A percentile compares a stretch with the other conserved stretches of the same genome.
Conservation (phyloP, 2,329 filamentous ascomycete species). For the Fusarium sp. region DNA sequence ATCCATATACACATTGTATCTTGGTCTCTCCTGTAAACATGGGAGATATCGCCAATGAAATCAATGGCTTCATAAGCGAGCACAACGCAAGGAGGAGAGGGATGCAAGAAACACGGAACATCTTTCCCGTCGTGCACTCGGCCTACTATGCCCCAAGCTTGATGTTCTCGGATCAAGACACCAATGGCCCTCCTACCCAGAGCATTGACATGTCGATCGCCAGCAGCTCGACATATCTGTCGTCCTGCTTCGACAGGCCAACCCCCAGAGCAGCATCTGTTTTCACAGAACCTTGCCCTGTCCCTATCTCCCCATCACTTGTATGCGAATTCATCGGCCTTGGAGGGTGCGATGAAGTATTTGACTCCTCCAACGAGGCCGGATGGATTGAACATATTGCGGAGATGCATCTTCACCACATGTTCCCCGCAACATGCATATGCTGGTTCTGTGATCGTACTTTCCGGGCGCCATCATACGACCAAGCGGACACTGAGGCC, state of each 20-base stretch:
- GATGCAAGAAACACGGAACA: constrained; percentile 3
- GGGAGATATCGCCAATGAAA: constrained; percentile 27
- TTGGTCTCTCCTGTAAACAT: constrained; percentile 4
- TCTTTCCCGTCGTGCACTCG: constrained; percentile 2
- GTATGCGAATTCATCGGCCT: constrained; percentile 61
- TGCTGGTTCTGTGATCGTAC: constrained; percentile 67
- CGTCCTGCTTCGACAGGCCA: constrained; percentile 28
- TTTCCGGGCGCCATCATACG: constrained; percentile 48
- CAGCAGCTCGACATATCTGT: constrained; percentile 29
- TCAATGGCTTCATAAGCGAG: constrained; percentile 35
- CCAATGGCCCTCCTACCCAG: constrained; percentile 2
- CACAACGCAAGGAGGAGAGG: constrained; percentile 26
- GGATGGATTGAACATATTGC: constrained; percentile 63
- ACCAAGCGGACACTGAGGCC: constrained; percentile 15
- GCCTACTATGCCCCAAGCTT: constrained; percentile 30
- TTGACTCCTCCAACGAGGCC: constrained; percentile 52
- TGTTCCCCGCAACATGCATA: constrained; percentile 53
- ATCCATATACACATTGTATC: neutral
- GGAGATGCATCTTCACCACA: constrained; percentile 52
- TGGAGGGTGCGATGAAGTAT: constrained; percentile 54
- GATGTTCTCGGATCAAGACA: constrained; percentile 26
- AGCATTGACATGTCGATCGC: constrained; percentile 25
- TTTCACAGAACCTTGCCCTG: constrained; percentile 37
- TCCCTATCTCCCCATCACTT: constrained; percentile 9
- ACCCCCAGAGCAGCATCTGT: constrained; percentile 21